Evolutionary conservation across 768 basidiomycete species (phyloP).

Genomic region (Calocera viscosa): DNA sequence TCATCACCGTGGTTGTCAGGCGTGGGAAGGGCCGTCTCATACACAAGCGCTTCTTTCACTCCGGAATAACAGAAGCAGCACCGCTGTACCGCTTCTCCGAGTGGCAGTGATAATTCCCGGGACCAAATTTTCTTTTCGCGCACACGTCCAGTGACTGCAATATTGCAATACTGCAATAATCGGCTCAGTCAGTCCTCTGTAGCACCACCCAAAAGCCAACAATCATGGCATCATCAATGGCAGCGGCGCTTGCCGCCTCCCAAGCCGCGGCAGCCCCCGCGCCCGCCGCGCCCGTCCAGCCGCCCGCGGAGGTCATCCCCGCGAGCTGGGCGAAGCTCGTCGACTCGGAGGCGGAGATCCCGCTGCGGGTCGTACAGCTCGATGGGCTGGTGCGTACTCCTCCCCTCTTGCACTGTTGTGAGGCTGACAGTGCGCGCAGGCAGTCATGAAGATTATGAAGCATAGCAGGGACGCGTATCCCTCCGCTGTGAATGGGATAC

Average conservation of each 20-base stretch:
- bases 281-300: conserved; percentile 52
- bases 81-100: neutral
- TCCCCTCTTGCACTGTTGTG: conserved; percentile 1
- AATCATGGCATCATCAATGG: conserved; percentile 74
- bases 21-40: too few relatives aligned
- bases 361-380: conserved; percentile 64
- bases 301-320: conserved; percentile 57
- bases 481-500: conserved; percentile 64
- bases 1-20: too few relatives aligned
- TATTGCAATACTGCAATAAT: neutral
- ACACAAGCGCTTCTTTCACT: neutral
- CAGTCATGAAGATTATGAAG: conserved; percentile 86
- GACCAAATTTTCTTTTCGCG: neutral
- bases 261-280: conserved; percentile 41
- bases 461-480: conserved; percentile 70
- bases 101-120: neutral
- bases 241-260: conserved; percentile 79
- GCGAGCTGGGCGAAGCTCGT: conserved; percentile 85
- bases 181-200: neutral
- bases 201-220: neutral
- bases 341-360: conserved; percentile 85
- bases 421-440: conserved; percentile 35
- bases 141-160: neutral
- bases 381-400: conserved; percentile 62
- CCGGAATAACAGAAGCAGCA: neutral